phyloP scores from a whole-genome alignment of 1,284 basidiomycete genomes.

The Boletellus dicymbophilus region DNA sequence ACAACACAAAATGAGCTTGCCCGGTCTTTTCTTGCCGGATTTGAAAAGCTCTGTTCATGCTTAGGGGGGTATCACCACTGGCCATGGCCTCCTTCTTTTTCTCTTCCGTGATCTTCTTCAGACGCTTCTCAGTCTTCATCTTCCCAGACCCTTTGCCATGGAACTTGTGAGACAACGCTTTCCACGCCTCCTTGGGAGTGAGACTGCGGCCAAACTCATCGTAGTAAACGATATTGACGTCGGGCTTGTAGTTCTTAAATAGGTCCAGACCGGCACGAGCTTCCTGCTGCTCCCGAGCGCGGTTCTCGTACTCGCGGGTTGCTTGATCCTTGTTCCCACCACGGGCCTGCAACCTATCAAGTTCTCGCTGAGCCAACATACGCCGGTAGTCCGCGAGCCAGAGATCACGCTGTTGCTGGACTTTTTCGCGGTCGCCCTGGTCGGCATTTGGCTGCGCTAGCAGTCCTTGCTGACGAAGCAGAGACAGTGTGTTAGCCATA shows the following conservation, averaged over 20 bases:
- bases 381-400: conserved; percentile 90
- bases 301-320: conserved; percentile 93
- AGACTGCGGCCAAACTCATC: conserved; percentile 94
- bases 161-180: conserved; percentile 93
- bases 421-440: conserved; percentile 75
- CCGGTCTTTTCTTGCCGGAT: conserved; percentile 89
- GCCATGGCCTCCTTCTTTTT: conserved; percentile 89
- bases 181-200: conserved; percentile 97
- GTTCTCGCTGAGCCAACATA: conserved; percentile 75
- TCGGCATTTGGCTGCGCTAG: conserved; percentile 69
- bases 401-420: conserved; percentile 84
- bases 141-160: conserved; percentile 93
- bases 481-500: conserved; percentile 85
- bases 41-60: conserved; percentile 91
- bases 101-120: conserved; percentile 95
- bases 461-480: conserved; percentile 93
- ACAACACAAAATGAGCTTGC: conserved; percentile 92
- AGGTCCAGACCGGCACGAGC: conserved; percentile 81
- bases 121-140: conserved; percentile 92
- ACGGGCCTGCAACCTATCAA: conserved; percentile 74
- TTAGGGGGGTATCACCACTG: conserved; percentile 90
- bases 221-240: conserved; percentile 95
- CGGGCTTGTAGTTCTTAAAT: conserved; percentile 96
- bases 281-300: conserved; percentile 88
- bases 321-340: conserved; percentile 92